A percentile compares a stretch with the other conserved stretches of the same genome.
Conservation (phyloP, 2,329 filamentous ascomycete genomes). For the Fusarium falciforme region DNA sequence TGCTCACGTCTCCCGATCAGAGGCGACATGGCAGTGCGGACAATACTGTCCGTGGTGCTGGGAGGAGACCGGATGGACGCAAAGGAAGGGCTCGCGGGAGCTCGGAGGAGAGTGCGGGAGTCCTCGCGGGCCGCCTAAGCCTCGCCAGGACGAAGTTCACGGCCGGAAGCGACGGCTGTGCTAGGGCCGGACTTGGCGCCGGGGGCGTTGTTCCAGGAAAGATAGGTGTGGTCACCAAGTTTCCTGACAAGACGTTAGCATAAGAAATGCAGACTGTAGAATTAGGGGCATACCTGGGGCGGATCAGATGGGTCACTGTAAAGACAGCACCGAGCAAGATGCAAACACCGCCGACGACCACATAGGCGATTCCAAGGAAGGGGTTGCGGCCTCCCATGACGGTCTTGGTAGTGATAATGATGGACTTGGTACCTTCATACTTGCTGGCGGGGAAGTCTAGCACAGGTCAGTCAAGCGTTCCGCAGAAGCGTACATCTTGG, state of each 20-base stretch:
- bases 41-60: conserved; percentile 1
- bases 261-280: neutral
- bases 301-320: conserved; percentile 89
- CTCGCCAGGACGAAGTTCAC: conserved; percentile 62
- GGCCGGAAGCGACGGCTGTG: conserved; percentile 64
- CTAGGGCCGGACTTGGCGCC: conserved; percentile 55
- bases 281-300: conserved; percentile 76
- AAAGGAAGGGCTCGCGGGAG: conserved; percentile 18
- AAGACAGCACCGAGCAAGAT: conserved; percentile 89
- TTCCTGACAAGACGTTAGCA: conserved; percentile 69
- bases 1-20: neutral
- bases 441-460: conserved; percentile 82
- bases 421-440: conserved; percentile 89
- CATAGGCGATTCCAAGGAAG: conserved; percentile 95
- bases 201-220: conserved; percentile 86
- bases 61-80: conserved; percentile 15
- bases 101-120: conserved; percentile 36
- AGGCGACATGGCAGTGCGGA: neutral
- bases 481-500: neutral
- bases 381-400: conserved; percentile 96
- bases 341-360: conserved; percentile 93
- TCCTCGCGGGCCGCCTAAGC: conserved; percentile 52
- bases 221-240: conserved; percentile 96
- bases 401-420: conserved; percentile 88
- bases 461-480: conserved; percentile 17